Conservation (phyloP, 2,329 filamentous ascomycete species). For the Calonectria henricotiae region DNA sequence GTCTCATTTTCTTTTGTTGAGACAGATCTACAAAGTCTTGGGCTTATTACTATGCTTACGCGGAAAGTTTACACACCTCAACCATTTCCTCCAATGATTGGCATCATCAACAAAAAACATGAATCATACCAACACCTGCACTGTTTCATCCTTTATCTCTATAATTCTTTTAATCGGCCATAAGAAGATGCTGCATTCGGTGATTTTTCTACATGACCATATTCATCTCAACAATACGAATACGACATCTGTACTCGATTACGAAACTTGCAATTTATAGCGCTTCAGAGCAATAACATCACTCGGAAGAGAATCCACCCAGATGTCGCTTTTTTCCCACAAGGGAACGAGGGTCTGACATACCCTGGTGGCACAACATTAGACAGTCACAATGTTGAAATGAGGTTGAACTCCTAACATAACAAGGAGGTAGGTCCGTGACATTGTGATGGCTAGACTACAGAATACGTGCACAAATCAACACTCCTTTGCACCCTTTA, state of each 20-base stretch:
- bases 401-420: neutral
- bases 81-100: conserved; percentile 2
- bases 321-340: neutral
- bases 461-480: neutral
- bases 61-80: conserved; percentile 5
- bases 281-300: neutral
- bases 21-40: conserved; percentile 21
- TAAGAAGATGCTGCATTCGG: neutral
- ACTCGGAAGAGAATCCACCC: neutral
- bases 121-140: neutral
- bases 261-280: neutral
- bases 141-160: neutral
- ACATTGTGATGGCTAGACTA: neutral
- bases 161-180: neutral
- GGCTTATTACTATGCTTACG: conserved; percentile 24
- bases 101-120: conserved; percentile 12
- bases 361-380: neutral
- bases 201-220: neutral
- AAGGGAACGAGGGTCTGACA: neutral
- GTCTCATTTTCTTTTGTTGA: conserved; percentile 21
- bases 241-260: neutral
- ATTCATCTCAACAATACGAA: conserved; percentile 3
- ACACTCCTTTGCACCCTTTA: conserved; percentile 23
- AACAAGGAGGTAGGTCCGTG: neutral
- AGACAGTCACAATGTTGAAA: neutral